Percentiles rank a stretch among this genome's conserved stretches.
phyloP scores from a whole-genome alignment of 2,329 filamentous ascomycete species.

The Trichophyton schoenleinii region DNA sequence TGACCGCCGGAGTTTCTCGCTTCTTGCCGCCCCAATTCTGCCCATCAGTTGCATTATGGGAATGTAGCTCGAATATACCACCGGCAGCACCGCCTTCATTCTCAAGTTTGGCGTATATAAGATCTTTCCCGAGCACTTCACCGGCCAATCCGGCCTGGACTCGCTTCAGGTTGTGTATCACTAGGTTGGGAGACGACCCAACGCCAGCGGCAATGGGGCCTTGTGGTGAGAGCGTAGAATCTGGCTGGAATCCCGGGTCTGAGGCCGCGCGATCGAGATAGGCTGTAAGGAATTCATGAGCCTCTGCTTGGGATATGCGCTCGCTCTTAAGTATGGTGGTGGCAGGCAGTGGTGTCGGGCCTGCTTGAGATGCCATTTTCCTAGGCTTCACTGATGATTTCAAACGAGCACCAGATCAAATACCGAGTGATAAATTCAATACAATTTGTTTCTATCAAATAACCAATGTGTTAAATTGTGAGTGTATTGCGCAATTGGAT shows the following conservation, averaged over 20 bases:
- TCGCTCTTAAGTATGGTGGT: conserved; percentile 26
- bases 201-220: conserved; percentile 32
- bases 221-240: conserved; percentile 32
- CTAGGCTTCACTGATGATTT: background rate
- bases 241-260: conserved; percentile 33
- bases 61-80: conserved; percentile 7
- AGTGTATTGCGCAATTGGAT: background rate
- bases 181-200: conserved; percentile 30
- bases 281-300: conserved; percentile 31
- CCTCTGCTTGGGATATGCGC: conserved; percentile 27
- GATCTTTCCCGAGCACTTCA: conserved; percentile 31
- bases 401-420: background rate
- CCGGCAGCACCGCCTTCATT: conserved; percentile 5
- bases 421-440: background rate
- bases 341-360: conserved; percentile 27
- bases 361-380: conserved; percentile 24
- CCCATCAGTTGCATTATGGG: conserved; percentile 1
- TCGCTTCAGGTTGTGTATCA: conserved; percentile 34
- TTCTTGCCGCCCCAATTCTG: conserved; percentile 25
- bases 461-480: background rate
- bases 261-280: conserved; percentile 32
- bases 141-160: conserved; percentile 33
- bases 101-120: conserved; percentile 24
- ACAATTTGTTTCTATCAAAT: background rate
- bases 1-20: background rate